Evolutionary conservation across 78 protist genomes (phyloP), one percentile per base, ranked within the genome.

Genomic region (Emiliania huxleyi): DNA sequence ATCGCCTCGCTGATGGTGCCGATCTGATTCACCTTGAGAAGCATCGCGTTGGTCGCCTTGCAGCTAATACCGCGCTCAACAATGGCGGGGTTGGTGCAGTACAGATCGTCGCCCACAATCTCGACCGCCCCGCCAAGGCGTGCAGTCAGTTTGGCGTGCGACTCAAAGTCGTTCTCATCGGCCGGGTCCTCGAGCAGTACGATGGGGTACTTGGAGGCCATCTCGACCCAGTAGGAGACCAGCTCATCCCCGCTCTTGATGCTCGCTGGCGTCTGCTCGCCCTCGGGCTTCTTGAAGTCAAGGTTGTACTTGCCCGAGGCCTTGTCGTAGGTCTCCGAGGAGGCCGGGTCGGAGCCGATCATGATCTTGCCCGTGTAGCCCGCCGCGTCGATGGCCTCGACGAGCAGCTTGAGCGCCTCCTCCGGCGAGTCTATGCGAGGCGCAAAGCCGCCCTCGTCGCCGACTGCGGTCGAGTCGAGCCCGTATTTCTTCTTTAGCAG

Each of bases 361-460:
- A 93, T 83, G 35, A 15, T 2, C 89, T 83, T 83, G 37, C 62
- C 89, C 62, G 21, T 38, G 89, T 45, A 33, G 49, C 89, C 99
- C 46, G 99, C 99, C 43, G 69, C 33, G 77, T 90, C 95, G 91
- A 99, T 98, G 95, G 99, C 99, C 84, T 79, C 96, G 8, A 75
- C 81, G 73, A 99, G 85, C 40, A 83, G 89, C n/a, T 45, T 99
- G 75, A 99, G 99, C 33, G 71, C 49, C 87, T 91, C 97, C 88
- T 98, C 98, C n/a, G n/a, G n/a, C 94, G 75, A 3, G 75, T 69
- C 62, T 8, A 8, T 19, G 8, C 81, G 96, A 98, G 93, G 87
- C 44, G 87, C 87, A 23, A 77, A 77, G 15, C 99, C 99, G 62
- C 99, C 99, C 96, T 99, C 99, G 94, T 99, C 99, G 84, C 99